Percentiles rank a stretch among this genome's conserved stretches.
These are phyloP conservation scores for Cercospora sp. DNA, from an alignment of 2,329 filamentous ascomycete genomes.

Conservation along the genomic window DNA sequence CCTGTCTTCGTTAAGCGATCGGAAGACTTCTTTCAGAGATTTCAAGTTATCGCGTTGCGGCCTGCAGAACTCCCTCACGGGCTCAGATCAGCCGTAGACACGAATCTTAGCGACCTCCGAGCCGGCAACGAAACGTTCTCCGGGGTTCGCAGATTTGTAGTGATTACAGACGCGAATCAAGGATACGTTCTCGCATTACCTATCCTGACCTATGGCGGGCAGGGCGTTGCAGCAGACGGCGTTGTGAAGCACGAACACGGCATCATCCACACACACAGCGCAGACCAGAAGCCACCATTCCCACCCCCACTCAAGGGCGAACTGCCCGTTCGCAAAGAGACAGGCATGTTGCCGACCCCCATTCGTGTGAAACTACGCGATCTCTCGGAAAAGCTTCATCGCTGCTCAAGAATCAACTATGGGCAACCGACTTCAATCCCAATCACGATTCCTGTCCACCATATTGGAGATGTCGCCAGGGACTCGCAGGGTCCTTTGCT, in stretches of 20 bases:
- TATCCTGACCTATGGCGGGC: conserved; percentile 18
- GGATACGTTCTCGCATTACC: neutral
- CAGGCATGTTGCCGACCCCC: neutral
- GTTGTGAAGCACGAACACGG: conserved; percentile 28
- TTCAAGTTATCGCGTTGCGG: neutral
- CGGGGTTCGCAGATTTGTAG: neutral
- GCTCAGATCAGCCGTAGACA: neutral
- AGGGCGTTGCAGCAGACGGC: conserved; percentile 22
- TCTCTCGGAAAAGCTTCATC: conserved; percentile 1
- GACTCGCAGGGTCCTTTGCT: neutral
- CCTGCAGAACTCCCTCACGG: neutral
- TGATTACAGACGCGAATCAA: neutral
- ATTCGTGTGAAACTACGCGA: neutral
- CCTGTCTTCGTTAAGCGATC: neutral
- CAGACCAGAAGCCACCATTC: neutral
- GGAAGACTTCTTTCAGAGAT: neutral
- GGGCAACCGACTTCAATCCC: neutral
- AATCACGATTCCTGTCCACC: neutral
- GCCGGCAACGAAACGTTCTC: neutral
- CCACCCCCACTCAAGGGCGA: neutral
- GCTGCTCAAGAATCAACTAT: conserved; percentile 10
- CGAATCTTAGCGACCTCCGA: neutral
- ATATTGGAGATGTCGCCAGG: neutral
- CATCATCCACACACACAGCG: conserved; percentile 28
- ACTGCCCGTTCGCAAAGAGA: neutral